Evolutionary conservation across 768 basidiomycete genomes (phyloP), one percentile per base, ranked within the genome.

Genomic region (Rhodotorula toruloides): DNA sequence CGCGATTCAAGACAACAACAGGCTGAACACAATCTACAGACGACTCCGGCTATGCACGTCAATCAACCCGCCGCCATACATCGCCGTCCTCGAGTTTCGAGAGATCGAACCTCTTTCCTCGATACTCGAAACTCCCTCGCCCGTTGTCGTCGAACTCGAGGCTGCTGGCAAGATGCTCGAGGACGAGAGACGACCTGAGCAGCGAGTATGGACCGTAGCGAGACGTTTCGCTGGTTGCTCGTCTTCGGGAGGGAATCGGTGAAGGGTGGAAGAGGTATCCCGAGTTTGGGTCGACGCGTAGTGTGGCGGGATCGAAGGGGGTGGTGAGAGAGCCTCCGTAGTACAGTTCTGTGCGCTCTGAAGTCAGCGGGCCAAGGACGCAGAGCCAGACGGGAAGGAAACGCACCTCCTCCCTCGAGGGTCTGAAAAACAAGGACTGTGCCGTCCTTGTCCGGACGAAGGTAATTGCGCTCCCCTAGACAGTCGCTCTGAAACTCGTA

Each of bases 251-350:
- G 1, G 50, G 39, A 6, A 34, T 1, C 0, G 71, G 71, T 1
- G 65, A 70, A 13, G 72, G 72, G 52, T 73, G 72, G 39, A 66
- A 73, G 6, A 73, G 58, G 55, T 73, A 70, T 25, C 72, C 68
- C 0, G 58, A 49, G 1, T 11, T 17, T 5, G 61, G 47, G 46
- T 67, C 65, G 12, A 65, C 62, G 19, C 56, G 61, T 0, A 73
- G 59, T 0, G 54, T 21, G 13, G 22, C 7, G 8, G 72, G 72
- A 8, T 49, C 58, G 48, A 73, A 73, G 13, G 40, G 47, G 11
- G 19, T 34, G 7, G 50, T 36, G 27, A 73, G 39, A 2, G 57
- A 46, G 17, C 68, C 68, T 10, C 58, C 68, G 40, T 65, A 72
- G 16, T 27, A 47, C 1, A 72, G 49, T 7, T 68, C 67, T 72